These are phyloP conservation scores for Verbena officinalis DNA, from an alignment of 257 asterid species.

Conservation along the genomic window DNA sequence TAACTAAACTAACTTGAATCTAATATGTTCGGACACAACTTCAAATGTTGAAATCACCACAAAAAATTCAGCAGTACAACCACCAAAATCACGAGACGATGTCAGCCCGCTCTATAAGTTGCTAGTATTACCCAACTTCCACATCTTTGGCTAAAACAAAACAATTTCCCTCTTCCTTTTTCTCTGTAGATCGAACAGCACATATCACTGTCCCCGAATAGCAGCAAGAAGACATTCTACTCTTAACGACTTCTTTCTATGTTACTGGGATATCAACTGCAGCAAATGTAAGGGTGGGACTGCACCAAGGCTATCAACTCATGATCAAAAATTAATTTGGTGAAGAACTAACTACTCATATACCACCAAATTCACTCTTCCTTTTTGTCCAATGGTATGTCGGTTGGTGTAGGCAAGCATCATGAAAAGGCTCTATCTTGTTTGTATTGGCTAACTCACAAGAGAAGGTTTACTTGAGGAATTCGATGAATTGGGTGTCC, in stretches of 20 bases:
- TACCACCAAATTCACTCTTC: neutral
- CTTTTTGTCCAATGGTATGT: neutral
- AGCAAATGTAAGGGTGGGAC: neutral
- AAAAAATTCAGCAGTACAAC: conserved; percentile 4
- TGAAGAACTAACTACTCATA: neutral
- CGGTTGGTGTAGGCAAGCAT: neutral
- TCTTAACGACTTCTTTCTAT: neutral
- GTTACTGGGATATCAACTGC: neutral
- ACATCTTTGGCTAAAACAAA: neutral
- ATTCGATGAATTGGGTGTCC: conserved; percentile 56
- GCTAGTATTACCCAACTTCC: neutral
- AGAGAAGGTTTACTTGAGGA: conserved; percentile 40
- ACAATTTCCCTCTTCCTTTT: neutral
- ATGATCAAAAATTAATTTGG: neutral
- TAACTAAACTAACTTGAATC: too few species aligned
- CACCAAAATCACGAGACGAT: conserved; percentile 6
- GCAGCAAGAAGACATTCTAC: neutral
- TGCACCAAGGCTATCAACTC: neutral
- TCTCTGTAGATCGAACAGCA: neutral
- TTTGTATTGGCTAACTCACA: conserved; percentile 32
- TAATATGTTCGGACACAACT: too few species aligned
- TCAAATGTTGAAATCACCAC: neutral
- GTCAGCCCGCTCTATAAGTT: conserved; percentile 8
- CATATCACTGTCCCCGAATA: neutral
- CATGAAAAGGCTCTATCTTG: neutral